Percentiles rank a stretch among this genome's conserved stretches.
phyloP scores from a whole-genome alignment of 2,329 filamentous ascomycete genomes.

The Botrytis aclada region DNA sequence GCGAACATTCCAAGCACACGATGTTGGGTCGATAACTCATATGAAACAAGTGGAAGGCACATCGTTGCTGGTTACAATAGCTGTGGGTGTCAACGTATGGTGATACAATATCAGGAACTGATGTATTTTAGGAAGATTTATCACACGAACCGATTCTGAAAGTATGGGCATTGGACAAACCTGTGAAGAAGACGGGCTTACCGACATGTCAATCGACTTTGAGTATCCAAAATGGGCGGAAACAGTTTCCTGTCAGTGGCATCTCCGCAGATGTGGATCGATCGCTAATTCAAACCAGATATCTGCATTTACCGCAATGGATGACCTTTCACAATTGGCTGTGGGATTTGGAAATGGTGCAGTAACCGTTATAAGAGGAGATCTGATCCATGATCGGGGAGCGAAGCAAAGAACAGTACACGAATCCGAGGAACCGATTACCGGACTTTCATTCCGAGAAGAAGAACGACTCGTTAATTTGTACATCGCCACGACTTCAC shows the following conservation, averaged over 20 bases:
- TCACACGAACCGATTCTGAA: slow-evolving; percentile 85
- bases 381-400: slow-evolving; percentile 91
- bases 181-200: slow-evolving; percentile 87
- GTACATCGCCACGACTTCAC: slow-evolving; percentile 87
- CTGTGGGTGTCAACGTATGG: slow-evolving; percentile 44
- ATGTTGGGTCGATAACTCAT: slow-evolving; percentile 75
- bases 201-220: slow-evolving; percentile 86
- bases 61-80: slow-evolving; percentile 77
- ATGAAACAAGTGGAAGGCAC: slow-evolving; percentile 91
- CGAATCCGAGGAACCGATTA: slow-evolving; percentile 95
- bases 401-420: slow-evolving; percentile 92
- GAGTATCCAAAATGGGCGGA: slow-evolving; percentile 81
- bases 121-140: slow-evolving; percentile 67
- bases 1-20: slow-evolving; percentile 83
- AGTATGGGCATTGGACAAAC: slow-evolving; percentile 95
- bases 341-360: slow-evolving; percentile 95
- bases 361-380: slow-evolving; percentile 88
- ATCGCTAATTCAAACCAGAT: slow-evolving; percentile 49
- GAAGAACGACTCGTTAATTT: slow-evolving; percentile 66
- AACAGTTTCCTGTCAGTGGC: slow-evolving; percentile 77
- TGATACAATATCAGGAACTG: slow-evolving; percentile 25
- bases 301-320: slow-evolving; percentile 81
- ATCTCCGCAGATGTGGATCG: neutral
- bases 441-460: slow-evolving; percentile 74
- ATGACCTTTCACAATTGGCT: slow-evolving; percentile 87